These are phyloP conservation scores for Scheffersomyces lignosus DNA, from an alignment of 805 yeast genomes.

Conservation along the genomic window DNA sequence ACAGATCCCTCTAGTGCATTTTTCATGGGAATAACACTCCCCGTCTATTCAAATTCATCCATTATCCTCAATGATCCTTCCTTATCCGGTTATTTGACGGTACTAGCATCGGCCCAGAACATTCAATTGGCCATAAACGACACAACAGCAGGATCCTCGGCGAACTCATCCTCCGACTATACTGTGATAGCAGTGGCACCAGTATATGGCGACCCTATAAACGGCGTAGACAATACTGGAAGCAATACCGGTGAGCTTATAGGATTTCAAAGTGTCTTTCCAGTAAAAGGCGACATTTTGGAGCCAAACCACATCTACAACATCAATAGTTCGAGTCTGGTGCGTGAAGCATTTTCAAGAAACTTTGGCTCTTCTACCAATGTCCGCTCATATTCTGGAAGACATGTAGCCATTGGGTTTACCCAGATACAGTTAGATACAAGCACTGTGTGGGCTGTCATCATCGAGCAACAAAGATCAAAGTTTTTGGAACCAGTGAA, in stretches of 20 bases:
- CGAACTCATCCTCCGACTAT: constrained; percentile 21
- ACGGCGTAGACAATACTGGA: constrained; percentile 7
- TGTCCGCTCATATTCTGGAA: constrained; percentile 20
- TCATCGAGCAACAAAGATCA: constrained; percentile 61
- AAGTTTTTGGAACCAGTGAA: constrained; percentile 64
- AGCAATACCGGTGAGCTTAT: constrained; percentile 46
- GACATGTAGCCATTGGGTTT: constrained; percentile 36
- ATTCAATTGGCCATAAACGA: constrained; percentile 30
- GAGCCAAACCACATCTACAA: constrained; percentile 23
- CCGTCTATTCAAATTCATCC: constrained; percentile 73
- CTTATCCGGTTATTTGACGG: constrained; percentile 70
- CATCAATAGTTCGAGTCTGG: constrained; percentile 27
- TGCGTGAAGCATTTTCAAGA: constrained; percentile 26
- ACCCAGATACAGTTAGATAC: constrained; percentile 27
- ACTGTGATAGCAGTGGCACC: constrained; percentile 32
- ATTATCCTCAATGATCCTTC: constrained; percentile 58
- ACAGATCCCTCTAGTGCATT: constrained; percentile 34
- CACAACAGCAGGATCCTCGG: constrained; percentile 11
- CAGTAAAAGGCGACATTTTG: constrained; percentile 13
- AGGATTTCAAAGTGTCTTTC: constrained; percentile 37
- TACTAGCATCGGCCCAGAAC: constrained; percentile 39
- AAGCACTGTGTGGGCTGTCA: constrained; percentile 64
- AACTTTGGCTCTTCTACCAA: constrained; percentile 30
- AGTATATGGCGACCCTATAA: constrained; percentile 21
- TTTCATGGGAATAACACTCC: constrained; percentile 74